Base-by-base conservation (phyloP, 2,329 filamentous ascomycete species). In the Hansfordia pulvinata region DNA sequence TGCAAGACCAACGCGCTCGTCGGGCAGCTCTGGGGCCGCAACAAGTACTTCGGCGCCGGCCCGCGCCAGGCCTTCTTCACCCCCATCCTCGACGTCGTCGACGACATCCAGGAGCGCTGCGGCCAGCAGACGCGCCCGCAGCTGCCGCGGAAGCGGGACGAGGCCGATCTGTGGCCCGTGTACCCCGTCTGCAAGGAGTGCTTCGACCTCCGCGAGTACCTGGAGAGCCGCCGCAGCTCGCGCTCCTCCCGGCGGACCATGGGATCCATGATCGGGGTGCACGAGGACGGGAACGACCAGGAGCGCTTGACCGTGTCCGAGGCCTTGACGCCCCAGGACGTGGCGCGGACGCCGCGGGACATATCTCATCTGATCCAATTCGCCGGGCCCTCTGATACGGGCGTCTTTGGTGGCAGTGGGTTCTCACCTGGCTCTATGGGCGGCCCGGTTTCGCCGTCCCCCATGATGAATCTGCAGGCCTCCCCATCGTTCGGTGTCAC, bases 41-140 rank as follows among this genome's bases (percentile, higher is more conserved):
- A 60, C 35, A 47, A 40, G 13, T 60, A 60, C 34, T 57, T 45
- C 38, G 58, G 56, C 0, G 33, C 50, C 1, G 58, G 58, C 0
- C 54, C 54, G 2, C 43, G 58, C 1, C 31, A 49, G 1, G 52
- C 57, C 5, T 61, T 44, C 39, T 62, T 61, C 37, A 60, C 56
- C 4, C 56, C 57, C 2, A 49, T 60, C 11, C 38, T 44, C 17
- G 58, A 61, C 31, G 44, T 61, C 10, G 52, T 61, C 13, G 56
- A 62, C 20, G 57, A 61, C 24, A 56, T 60, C 14, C 55, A 59
- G 30, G 58, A 61, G 34, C 50, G 49, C 26, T 60, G 55, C 25
- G 52, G 47, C 3, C 45, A 58, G 35, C 42, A 51, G 22, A 37
- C 39, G 6, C 47, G 54, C 10, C 56, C 57, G 0, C 46, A 48